Base-by-base conservation (phyloP, 208 protist genomes). In the Phytomonas francai region DNA sequence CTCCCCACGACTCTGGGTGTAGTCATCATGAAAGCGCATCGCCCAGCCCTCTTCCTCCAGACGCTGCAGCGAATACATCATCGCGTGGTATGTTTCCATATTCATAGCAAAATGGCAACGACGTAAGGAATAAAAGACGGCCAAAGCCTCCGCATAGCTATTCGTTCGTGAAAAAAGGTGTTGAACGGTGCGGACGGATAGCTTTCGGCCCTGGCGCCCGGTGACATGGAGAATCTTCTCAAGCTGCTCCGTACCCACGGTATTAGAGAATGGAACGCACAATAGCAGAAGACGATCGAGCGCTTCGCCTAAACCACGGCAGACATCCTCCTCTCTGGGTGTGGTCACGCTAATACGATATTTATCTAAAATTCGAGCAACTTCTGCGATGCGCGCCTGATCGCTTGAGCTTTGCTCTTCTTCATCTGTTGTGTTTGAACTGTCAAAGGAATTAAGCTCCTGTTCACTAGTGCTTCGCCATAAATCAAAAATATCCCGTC, bases 41-140 rank as follows among this genome's bases (percentile, higher is more conserved):
- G 83, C 91, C 87, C 88, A 96, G 5, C 85, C 86, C 72, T 96
- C 88, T 64, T 96, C 91, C 71, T 94, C 88, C 22, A 96, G 78
- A 5, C 88, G 78, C 83, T 94, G 91, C 63, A 96, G 76, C 6
- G 87, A 93, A 73, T 92, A 96, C 60, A 96, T 70, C 91, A 96
- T 96, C n/a, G 88, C 85, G 71, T 94, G 88, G 72, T 96, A 96
- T 8, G 81, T 73, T 72, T 94, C 83, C 80, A 92, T 92, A 68
- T 87, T 91, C 88, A 96, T 96, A 22, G 85, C 79, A 34, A 96
- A 81, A 69, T 94, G 80, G 58, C 80, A 87, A 36, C 78, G 77
- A 28, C 88, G 84, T 77, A 96, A 76, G 25, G 87, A 73, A 73
- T 96, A 91, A 71, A 96, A 96, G 57, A 96, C 72, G 29, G 83